Base-by-base conservation (phyloP, 768 basidiomycete species). In the Xanthoconium stramineum region DNA sequence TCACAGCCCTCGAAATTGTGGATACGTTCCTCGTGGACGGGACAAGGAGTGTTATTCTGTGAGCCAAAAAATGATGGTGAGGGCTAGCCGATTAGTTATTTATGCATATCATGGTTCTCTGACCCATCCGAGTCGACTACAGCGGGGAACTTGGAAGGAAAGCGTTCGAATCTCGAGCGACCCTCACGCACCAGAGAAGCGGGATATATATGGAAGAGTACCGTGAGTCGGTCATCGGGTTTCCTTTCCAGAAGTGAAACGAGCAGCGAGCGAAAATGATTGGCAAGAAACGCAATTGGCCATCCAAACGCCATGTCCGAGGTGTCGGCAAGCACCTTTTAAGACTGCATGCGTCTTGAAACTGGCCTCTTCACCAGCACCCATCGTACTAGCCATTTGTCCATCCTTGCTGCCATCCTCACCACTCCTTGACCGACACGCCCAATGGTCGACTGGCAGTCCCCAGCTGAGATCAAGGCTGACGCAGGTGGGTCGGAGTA, bases 401-500 rank as follows among this genome's bases (percentile, higher is more conserved):
- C 38, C 45, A 4, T 47, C 52, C 36, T 42, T 51, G 4, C 40
- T 35, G 20, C 42, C 29, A 29, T 48, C 53, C 46, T 52, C 46
- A 40, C n/a, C 19, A 4, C 37, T 29, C 63, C 46, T 42, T 55
- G 56, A 52, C 53, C 47, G 48, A 20, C 53, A 33, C 24, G 32
- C 11, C 32, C 32, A 39, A 85, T 86, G 84, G 80, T 81, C 57
- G 73, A 84, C 65, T 86, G 84, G 84, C 72, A 73, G 54, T 82
- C 83, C 12, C 62, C 64, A 32, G 68, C 65, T 3, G 82, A 82
- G 68, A 63, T 85, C 37, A 60, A 60, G 48, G 75, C 73, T 49
- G 80, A 86, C 69, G 75, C 66, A 39, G 69, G 84, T 84, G 64
- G 8, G 62, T 58, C 47, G 51, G 29, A 50, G 29, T 32, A 39